Evolutionary conservation across 148 eudicot genomes (phyloP).

Genomic region (Dianthus caryophyllus): DNA sequence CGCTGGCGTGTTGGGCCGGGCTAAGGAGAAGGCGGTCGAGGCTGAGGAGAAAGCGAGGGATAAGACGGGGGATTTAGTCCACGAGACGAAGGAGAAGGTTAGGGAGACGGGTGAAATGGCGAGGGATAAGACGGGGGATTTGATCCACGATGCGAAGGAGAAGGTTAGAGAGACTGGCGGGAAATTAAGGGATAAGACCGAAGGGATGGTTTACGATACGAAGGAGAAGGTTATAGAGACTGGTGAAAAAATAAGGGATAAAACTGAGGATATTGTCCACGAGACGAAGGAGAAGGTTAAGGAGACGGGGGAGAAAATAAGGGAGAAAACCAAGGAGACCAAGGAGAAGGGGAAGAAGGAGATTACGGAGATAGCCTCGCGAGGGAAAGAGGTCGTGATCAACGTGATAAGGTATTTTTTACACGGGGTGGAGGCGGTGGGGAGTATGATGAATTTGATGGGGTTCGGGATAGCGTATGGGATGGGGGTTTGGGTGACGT

Average conservation of each 20-base stretch:
- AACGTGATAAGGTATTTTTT: conserved; percentile 25
- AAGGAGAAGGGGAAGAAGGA: conserved; percentile 26
- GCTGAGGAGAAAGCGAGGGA: conserved; percentile 27
- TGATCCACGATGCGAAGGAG: conserved; percentile 27
- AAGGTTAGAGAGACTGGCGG: conserved; percentile 1
- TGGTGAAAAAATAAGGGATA: conserved; percentile 21
- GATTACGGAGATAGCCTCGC: conserved; percentile 29
- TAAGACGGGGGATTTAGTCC: conserved; percentile 22
- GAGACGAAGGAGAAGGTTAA: conserved; percentile 24
- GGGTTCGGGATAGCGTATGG: conserved; percentile 70
- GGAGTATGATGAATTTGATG: conserved; percentile 40
- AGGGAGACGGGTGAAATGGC: conserved; percentile 22
- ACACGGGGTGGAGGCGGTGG: conserved; percentile 12
- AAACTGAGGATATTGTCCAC: too few relatives aligned
- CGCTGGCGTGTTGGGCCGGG: conserved; percentile 21
- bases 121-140: conserved; percentile 24
- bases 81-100: conserved; percentile 6
- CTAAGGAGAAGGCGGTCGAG: conserved; percentile 24
- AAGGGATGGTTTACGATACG: too few relatives aligned
- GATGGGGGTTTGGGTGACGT: conserved; percentile 74
- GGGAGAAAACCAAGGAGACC: conserved; percentile 14
- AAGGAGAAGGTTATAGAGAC: conserved; percentile 20
- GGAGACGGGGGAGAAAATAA: conserved; percentile 27
- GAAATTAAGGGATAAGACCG: conserved; percentile 25
- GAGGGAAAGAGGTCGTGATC: conserved; percentile 29